These are phyloP conservation scores for Phtheirospermum japonicum DNA, from an alignment of 257 asterid genomes.

Conservation along the genomic window DNA sequence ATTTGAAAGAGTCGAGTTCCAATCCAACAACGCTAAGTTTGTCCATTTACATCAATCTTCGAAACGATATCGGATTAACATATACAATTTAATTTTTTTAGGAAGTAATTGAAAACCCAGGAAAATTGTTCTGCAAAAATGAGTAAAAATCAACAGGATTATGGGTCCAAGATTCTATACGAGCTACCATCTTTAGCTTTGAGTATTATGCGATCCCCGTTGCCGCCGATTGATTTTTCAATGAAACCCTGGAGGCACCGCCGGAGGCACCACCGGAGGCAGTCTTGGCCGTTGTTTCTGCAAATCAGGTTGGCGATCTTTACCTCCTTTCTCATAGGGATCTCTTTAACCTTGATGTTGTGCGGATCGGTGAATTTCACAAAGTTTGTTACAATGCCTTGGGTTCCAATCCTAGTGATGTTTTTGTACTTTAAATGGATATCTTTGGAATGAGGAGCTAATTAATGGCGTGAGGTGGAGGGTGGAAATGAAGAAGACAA, in stretches of 20 bases:
- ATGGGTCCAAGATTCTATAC: conserved; percentile 36
- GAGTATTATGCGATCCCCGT: conserved; percentile 42
- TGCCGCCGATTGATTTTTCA: no score
- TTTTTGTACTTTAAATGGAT: conserved; percentile 50
- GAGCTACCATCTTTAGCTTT: conserved; percentile 43
- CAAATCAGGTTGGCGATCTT: conserved; percentile 71
- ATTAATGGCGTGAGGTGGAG: no score
- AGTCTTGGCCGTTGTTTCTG: conserved; percentile 34
- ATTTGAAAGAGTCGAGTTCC: not conserved
- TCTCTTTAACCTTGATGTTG: conserved; percentile 67
- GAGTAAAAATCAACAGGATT: conserved; percentile 32
- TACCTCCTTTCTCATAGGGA: conserved; percentile 66
- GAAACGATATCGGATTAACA: not conserved
- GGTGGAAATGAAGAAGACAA: no score
- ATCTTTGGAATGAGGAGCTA: no score
- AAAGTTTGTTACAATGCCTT: conserved; percentile 83
- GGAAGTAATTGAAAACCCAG: no score
- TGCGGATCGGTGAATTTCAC: conserved; percentile 83
- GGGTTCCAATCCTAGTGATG: conserved; percentile 62
- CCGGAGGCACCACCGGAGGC: conserved; percentile 25
- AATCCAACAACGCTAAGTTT: conserved; percentile 16
- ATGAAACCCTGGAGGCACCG: conserved; percentile 1
- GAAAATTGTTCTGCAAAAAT: no score
- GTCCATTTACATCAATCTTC: conserved; percentile 52
- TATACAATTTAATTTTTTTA: no score